phyloP scores from a whole-genome alignment of 2,329 filamentous ascomycete species.

The Raffaelea arxii region DNA sequence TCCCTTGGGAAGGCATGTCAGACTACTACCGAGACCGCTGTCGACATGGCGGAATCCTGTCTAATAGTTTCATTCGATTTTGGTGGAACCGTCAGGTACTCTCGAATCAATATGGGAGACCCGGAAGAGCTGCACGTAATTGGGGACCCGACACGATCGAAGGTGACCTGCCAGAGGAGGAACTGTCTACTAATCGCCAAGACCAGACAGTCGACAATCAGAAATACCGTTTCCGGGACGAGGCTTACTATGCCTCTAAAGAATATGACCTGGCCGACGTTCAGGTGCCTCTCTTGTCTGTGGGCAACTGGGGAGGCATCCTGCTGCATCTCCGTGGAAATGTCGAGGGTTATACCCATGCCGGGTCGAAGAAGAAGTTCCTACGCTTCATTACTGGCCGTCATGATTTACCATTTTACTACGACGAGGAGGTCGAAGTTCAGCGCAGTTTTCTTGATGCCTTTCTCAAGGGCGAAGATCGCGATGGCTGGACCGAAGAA shows the following conservation, averaged over 20 bases:
- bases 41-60: constrained; percentile 52
- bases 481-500: constrained; percentile 43
- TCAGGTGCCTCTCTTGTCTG: constrained; percentile 54
- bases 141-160: constrained; percentile 44
- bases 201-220: constrained; percentile 38
- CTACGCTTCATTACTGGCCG: constrained; percentile 60
- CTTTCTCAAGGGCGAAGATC: constrained; percentile 59
- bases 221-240: constrained; percentile 47
- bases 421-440: constrained; percentile 56
- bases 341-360: constrained; percentile 52
- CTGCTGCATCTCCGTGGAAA: constrained; percentile 60
- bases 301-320: constrained; percentile 65
- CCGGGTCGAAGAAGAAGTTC: constrained; percentile 58
- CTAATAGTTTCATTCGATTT: constrained; percentile 47
- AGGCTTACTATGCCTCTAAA: constrained; percentile 54
- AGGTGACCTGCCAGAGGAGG: constrained; percentile 44
- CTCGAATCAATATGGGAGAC: constrained; percentile 57
- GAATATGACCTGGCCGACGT: constrained; percentile 58
- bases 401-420: constrained; percentile 66
- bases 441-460: constrained; percentile 61
- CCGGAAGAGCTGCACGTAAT: constrained; percentile 19
- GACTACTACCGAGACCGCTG: constrained; percentile 48
- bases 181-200: constrained; percentile 35
- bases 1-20: constrained; percentile 44
- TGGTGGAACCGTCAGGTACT: constrained; percentile 62